A percentile compares a stretch with the other conserved stretches of the same genome.
Evolutionary conservation across 441 rosid genomes (phyloP).

Genomic region (Gossypium trilobum): DNA sequence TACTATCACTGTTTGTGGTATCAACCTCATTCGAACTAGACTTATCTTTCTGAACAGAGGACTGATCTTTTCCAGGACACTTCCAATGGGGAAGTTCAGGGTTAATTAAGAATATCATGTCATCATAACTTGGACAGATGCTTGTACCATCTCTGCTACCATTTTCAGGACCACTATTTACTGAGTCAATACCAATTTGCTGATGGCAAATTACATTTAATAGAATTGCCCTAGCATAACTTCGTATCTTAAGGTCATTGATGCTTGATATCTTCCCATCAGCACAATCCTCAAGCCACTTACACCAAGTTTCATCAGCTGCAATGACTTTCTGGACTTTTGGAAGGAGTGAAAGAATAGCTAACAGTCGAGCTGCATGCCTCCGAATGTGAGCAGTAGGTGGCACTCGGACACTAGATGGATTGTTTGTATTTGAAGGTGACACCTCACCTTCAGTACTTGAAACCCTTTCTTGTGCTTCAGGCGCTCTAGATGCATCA

Average conservation of each 20-base stretch:
- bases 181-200: constrained; percentile 25
- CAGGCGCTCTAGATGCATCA: constrained; percentile 72
- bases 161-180: constrained; percentile 26
- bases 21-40: constrained; percentile 26
- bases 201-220: constrained; percentile 63
- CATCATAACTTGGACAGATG: constrained; percentile 59
- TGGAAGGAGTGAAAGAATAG: constrained; percentile 72
- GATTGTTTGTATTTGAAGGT: constrained; percentile 31
- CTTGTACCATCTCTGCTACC: constrained; percentile 29
- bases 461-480: constrained; percentile 44
- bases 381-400: constrained; percentile 80
- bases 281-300: constrained; percentile 95
- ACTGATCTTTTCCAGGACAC: constrained; percentile 37
- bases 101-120: constrained; percentile 70
- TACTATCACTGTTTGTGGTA: constrained; percentile 23
- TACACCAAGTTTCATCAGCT: constrained; percentile 62
- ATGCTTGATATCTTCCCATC: constrained; percentile 59
- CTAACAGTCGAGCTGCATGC: constrained; percentile 87
- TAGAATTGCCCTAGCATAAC: constrained; percentile 83
- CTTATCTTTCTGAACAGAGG: constrained; percentile 21
- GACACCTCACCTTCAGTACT: constrained; percentile 38
- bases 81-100: constrained; percentile 86
- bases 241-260: constrained; percentile 67
- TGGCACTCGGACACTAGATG: constrained; percentile 69
- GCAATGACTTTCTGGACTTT: constrained; percentile 58